These are phyloP conservation scores for Karstenula rhodostoma DNA, from an alignment of 2,329 filamentous ascomycete species.

Conservation along the genomic window DNA sequence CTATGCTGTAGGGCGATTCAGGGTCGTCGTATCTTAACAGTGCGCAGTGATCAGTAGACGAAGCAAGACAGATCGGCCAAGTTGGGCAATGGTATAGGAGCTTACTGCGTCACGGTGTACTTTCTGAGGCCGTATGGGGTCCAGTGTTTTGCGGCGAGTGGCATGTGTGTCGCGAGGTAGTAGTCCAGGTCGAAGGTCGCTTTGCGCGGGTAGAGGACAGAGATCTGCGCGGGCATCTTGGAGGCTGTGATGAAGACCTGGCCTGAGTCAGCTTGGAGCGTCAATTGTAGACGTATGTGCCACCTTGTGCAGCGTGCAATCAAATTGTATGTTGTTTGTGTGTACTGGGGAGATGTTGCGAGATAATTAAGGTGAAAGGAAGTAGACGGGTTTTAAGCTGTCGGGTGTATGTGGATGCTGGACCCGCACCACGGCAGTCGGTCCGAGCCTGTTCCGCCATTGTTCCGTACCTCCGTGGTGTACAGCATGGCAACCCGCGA, in stretches of 20 bases:
- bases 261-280: not conserved
- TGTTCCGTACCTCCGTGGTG: not conserved
- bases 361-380: not conserved
- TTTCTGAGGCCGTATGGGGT: constrained; percentile 48
- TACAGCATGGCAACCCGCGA: not conserved
- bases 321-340: not conserved
- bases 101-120: constrained; percentile 31
- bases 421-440: not conserved
- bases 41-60: not conserved
- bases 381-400: not conserved
- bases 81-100: not conserved
- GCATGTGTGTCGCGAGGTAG: constrained; percentile 59
- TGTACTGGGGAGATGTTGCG: not conserved
- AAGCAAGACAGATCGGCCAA: not conserved
- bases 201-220: constrained; percentile 53
- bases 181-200: constrained; percentile 60
- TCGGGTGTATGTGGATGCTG: not conserved
- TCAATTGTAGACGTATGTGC: not conserved
- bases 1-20: constrained; percentile 31
- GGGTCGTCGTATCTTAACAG: constrained; percentile 18
- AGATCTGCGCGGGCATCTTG: constrained; percentile 21
- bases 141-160: constrained; percentile 54
- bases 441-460: not conserved
- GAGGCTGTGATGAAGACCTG: constrained; percentile 20
- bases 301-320: not conserved